phyloP scores from a whole-genome alignment of 192 early-diverging fungal species.

The Backusella psychrophila region DNA sequence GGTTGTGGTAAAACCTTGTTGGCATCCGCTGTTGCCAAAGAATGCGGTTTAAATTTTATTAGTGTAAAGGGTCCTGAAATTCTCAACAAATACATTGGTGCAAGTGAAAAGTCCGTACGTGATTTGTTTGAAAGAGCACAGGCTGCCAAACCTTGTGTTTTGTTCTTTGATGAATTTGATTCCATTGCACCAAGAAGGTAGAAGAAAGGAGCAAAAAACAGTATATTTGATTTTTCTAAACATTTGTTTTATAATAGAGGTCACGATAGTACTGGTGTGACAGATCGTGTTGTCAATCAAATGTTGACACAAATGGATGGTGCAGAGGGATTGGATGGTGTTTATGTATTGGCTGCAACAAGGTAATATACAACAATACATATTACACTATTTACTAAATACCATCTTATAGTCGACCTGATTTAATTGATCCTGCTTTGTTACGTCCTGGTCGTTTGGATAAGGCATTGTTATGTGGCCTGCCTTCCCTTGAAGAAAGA shows the following conservation, averaged over 20 bases:
- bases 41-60: conserved; percentile 97
- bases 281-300: conserved; percentile 98
- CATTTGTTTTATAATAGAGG: conserved; percentile 53
- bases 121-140: conserved; percentile 94
- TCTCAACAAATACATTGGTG: conserved; percentile 98
- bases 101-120: conserved; percentile 91
- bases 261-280: conserved; percentile 98
- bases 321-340: conserved; percentile 92
- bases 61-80: conserved; percentile 97
- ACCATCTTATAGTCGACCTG: conserved; percentile 57
- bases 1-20: conserved; percentile 99
- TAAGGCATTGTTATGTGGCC: conserved; percentile 81
- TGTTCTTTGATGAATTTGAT: conserved; percentile 99
- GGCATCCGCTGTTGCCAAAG: conserved; percentile 92
- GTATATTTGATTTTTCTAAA: neutral
- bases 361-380: conserved; percentile 38
- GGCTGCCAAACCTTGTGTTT: conserved; percentile 89
- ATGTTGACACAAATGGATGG: conserved; percentile 99
- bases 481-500: conserved; percentile 76
- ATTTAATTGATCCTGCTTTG: conserved; percentile 81
- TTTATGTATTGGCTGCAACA: conserved; percentile 96
- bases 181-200: conserved; percentile 90
- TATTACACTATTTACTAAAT: neutral
- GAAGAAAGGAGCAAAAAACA: neutral
- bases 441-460: conserved; percentile 81